These are phyloP conservation scores for Amoebophrya sp. DNA, from an alignment of 169 alveolate species.

Conservation along the genomic window DNA sequence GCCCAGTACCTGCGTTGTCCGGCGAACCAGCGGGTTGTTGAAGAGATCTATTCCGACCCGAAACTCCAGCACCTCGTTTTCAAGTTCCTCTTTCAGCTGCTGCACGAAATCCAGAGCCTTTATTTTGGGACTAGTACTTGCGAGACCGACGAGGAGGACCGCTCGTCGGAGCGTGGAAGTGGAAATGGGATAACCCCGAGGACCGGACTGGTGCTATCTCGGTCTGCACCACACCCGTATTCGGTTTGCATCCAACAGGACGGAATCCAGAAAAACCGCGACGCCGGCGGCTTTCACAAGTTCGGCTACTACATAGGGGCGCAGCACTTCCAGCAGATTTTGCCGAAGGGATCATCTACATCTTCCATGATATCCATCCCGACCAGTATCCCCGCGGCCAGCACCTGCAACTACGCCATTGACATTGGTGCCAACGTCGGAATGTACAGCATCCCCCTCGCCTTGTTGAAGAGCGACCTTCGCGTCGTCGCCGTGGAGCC, in stretches of 20 bases:
- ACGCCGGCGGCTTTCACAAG: not conserved
- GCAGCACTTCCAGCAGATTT: not conserved
- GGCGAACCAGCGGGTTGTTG: not conserved
- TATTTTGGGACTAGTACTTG: not conserved
- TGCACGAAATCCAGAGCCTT: not conserved
- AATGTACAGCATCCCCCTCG: not conserved
- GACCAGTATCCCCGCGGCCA: not conserved
- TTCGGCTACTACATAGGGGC: not conserved
- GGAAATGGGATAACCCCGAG: not conserved
- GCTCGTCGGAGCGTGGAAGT: not conserved
- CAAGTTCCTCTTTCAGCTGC: not conserved
- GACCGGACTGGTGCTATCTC: not conserved
- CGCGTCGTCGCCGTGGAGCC: not conserved
- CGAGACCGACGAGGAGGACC: not conserved
- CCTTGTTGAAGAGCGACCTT: not conserved
- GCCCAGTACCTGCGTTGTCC: not conserved
- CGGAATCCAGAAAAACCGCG: not conserved
- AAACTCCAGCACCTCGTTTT: not conserved
- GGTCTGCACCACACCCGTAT: not conserved
- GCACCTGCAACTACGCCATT: not conserved
- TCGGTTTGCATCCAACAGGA: not conserved
- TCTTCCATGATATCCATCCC: not conserved
- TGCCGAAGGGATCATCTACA: not conserved
- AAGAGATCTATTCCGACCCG: not conserved
- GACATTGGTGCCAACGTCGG: not conserved